Conservation (phyloP, 2,329 filamentous ascomycete genomes). For the Neospermospora avenae region DNA sequence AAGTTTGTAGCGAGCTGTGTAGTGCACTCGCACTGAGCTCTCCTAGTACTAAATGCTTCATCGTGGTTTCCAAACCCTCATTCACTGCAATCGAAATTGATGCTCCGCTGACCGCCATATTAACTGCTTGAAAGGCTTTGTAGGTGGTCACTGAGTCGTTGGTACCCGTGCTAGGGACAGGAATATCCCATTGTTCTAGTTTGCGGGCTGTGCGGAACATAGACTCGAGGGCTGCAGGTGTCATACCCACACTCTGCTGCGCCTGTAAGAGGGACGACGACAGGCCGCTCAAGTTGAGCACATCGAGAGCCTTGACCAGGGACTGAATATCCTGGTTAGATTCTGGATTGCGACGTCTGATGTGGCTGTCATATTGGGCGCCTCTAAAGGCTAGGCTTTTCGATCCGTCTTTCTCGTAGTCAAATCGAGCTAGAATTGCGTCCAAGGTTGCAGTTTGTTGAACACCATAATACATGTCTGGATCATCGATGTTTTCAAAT, state of each 20-base stretch:
- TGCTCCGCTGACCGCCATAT: conserved; percentile 57
- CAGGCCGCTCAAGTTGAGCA: conserved; percentile 79
- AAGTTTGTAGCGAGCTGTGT: conserved; percentile 53
- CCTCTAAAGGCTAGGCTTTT: conserved; percentile 89
- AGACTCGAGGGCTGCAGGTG: conserved; percentile 60
- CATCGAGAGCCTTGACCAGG: conserved; percentile 73
- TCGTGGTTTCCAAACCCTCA: conserved; percentile 57
- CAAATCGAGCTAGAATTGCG: conserved; percentile 76
- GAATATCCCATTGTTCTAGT: conserved; percentile 89
- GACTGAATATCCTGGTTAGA: conserved; percentile 61
- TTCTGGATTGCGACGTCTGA: conserved; percentile 57
- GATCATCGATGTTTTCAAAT: conserved; percentile 91
- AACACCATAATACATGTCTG: conserved; percentile 92
- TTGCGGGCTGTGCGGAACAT: conserved; percentile 78
- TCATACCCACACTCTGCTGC: conserved; percentile 58
- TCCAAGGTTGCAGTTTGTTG: conserved; percentile 72
- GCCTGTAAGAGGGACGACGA: conserved; percentile 74
- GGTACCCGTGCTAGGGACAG: conserved; percentile 60
- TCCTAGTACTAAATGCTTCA: conserved; percentile 52
- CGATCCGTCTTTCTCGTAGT: conserved; percentile 83
- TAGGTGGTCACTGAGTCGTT: conserved; percentile 71
- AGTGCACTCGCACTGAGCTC: conserved; percentile 50
- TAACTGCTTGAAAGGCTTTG: conserved; percentile 74
- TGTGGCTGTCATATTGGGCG: conserved; percentile 83
- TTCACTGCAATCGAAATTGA: conserved; percentile 58